Evolutionary conservation across 2,329 filamentous ascomycete genomes (phyloP).

Genomic region (Fusarium setosum): DNA sequence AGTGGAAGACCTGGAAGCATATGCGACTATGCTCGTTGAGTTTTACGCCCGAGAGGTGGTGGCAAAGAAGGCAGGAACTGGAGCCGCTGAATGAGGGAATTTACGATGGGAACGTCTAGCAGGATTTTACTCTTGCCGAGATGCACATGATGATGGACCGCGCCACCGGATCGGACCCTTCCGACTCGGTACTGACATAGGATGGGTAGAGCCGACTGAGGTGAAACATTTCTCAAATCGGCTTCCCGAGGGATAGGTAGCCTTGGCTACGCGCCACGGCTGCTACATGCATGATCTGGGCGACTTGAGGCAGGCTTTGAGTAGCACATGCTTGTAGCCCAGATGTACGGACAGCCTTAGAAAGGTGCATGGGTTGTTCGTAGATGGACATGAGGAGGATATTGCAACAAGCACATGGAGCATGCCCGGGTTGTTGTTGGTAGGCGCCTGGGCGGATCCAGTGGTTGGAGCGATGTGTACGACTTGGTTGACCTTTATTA

Average conservation of each 20-base stretch:
- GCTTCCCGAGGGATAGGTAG: constrained; percentile 1
- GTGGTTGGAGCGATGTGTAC: constrained; percentile 13
- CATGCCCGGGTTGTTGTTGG: not conserved
- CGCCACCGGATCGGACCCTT: not conserved
- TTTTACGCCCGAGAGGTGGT: constrained; percentile 96
- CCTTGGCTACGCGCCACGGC: not conserved
- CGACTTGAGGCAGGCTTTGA: constrained; percentile 5
- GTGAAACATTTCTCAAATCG: constrained; percentile 15
- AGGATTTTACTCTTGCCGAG: not conserved
- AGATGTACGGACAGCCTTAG: not conserved
- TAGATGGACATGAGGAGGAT: constrained; percentile 7
- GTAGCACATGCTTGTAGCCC: not conserved
- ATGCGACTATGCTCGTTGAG: constrained; percentile 98
- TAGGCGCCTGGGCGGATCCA: not conserved
- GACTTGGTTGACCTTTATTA: constrained; percentile 27
- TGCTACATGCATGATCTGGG: not conserved
- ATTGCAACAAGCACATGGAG: not conserved
- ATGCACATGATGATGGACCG: not conserved
- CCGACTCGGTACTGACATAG: not conserved
- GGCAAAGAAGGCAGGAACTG: constrained; percentile 35
- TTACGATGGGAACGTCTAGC: not conserved
- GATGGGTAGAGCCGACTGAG: constrained; percentile 3
- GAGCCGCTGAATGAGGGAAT: constrained; percentile 31
- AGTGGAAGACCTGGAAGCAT: constrained; percentile 95
- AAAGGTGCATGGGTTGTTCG: not conserved